Conservation (phyloP, 345 rosid genomes). For the Gynandropsis gynandra region DNA sequence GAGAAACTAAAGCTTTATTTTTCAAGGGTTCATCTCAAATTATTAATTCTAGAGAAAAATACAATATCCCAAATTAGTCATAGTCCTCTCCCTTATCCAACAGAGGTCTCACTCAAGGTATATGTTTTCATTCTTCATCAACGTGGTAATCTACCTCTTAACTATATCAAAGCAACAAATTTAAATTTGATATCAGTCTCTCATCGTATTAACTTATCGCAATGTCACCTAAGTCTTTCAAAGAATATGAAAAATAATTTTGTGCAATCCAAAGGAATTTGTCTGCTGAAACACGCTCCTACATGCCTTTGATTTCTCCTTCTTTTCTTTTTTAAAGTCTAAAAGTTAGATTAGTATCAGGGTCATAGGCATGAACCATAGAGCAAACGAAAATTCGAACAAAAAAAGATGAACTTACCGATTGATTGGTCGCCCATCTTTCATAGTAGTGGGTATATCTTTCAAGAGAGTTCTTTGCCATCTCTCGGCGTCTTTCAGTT, state of each 20-base stretch:
- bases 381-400: neutral
- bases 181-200: neutral
- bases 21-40: conserved; percentile 5
- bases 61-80: conserved; percentile 11
- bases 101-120: conserved; percentile 8
- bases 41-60: conserved; percentile 1
- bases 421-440: conserved; percentile 86
- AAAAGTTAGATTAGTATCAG: too few relatives aligned
- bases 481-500: conserved; percentile 75
- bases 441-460: conserved; percentile 87
- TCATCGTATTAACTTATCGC: neutral
- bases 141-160: neutral
- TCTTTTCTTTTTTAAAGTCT: neutral
- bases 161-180: neutral
- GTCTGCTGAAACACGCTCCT: neutral
- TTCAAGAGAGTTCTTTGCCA: conserved; percentile 85
- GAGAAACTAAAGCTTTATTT: neutral
- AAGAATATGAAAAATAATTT: conserved; percentile 6
- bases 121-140: conserved; percentile 4
- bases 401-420: conserved; percentile 35
- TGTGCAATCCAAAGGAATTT: neutral
- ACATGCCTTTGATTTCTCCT: neutral
- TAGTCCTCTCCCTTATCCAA: neutral
- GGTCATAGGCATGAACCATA: neutral
- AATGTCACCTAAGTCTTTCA: neutral